A percentile compares a stretch with the other conserved stretches of the same genome.
Evolutionary conservation across 2,329 filamentous ascomycete species (phyloP).

Genomic region (Talaromyces amestolkiae): DNA sequence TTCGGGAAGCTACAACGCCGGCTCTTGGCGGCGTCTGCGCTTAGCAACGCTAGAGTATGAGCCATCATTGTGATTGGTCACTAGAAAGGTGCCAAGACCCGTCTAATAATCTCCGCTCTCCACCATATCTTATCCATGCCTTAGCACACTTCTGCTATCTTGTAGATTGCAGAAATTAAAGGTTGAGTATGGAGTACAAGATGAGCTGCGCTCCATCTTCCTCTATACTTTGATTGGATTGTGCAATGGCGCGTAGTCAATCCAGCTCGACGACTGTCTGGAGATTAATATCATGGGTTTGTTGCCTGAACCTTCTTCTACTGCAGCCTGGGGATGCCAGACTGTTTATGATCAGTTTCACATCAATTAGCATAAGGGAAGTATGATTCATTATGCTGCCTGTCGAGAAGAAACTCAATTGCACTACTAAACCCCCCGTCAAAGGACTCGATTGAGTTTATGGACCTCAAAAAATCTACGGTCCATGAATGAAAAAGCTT

Average conservation of each 20-base stretch:
- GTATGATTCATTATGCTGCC: not conserved
- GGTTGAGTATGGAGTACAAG: not conserved
- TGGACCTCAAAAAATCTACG: not conserved
- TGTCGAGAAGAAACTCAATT: not conserved
- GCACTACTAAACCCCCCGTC: not conserved
- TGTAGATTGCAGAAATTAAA: too few relatives aligned
- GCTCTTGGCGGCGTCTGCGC: slow-evolving; percentile 1
- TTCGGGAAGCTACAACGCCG: slow-evolving; percentile 2
- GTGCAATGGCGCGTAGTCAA: not conserved
- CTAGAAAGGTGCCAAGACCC: not conserved
- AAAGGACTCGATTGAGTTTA: not conserved
- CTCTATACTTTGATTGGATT: not conserved
- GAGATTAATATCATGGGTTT: not conserved
- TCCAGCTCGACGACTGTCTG: not conserved
- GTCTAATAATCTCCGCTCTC: not conserved
- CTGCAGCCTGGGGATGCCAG: not conserved
- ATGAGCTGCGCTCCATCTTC: not conserved
- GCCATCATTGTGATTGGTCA: not conserved
- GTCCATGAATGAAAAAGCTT: not conserved
- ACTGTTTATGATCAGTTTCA: not conserved
- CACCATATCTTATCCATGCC: not conserved
- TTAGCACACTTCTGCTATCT: too few relatives aligned
- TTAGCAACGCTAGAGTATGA: not conserved
- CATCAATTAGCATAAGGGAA: not conserved
- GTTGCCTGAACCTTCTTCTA: not conserved